Percentiles rank a stretch among this genome's conserved stretches.
Conservation (phyloP, 352 stramenopile genomes). For the Pilasporangium apinafurcum region DNA sequence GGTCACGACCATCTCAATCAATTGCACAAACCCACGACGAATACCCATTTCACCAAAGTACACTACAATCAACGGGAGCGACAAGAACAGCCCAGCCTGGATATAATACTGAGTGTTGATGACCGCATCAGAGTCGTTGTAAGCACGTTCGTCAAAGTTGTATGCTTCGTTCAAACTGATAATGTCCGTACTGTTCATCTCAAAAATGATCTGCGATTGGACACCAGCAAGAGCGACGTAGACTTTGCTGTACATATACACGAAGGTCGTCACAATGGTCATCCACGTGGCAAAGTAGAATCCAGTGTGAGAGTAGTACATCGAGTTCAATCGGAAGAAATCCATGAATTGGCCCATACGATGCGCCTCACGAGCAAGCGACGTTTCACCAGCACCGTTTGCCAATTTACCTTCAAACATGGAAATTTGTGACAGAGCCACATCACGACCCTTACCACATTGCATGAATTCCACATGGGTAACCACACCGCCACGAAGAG, state of each 20-base stretch:
- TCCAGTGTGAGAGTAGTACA: constrained; percentile 85
- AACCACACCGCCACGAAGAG: constrained; percentile 63
- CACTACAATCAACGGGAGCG: constrained; percentile 62
- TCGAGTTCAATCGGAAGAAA: constrained; percentile 83
- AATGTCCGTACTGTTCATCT: constrained; percentile 68
- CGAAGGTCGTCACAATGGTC: constrained; percentile 83
- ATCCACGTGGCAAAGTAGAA: constrained; percentile 87
- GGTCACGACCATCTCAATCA: constrained; percentile 78
- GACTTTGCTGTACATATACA: constrained; percentile 85
- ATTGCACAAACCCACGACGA: constrained; percentile 53
- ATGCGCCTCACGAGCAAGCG: constrained; percentile 67
- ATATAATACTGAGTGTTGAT: constrained; percentile 87
- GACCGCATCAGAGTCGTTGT: constrained; percentile 47
- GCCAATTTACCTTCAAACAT: constrained; percentile 86
- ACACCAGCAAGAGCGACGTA: constrained; percentile 74
- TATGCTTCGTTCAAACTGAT: constrained; percentile 51
- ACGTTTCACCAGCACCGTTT: constrained; percentile 78
- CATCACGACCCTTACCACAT: constrained; percentile 81
- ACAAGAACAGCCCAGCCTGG: constrained; percentile 75
- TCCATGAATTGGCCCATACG: constrained; percentile 84
- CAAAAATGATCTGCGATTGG: constrained; percentile 60
- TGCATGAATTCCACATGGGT: constrained; percentile 86
- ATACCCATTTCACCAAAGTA: constrained; percentile 81
- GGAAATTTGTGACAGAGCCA: constrained; percentile 79
- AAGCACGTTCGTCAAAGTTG: constrained; percentile 59